A percentile compares a stretch with the other conserved stretches of the same genome.
Evolutionary conservation across 2,329 filamentous ascomycete genomes (phyloP).

Genomic region (Waltergamsia citrina): DNA sequence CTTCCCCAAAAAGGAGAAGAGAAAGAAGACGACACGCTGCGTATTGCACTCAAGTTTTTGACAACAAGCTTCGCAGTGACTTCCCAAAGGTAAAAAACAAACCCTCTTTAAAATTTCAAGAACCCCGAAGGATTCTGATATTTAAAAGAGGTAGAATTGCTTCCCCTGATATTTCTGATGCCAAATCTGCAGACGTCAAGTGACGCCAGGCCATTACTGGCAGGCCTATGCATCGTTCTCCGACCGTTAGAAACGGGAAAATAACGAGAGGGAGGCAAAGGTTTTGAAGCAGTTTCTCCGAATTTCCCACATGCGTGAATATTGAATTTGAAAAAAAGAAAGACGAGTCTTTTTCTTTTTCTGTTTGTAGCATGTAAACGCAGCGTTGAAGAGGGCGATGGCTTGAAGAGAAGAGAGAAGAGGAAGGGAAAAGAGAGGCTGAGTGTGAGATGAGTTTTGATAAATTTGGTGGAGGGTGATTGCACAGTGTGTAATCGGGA

Average conservation of each 20-base stretch:
- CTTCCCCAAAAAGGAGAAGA: conserved; percentile 11
- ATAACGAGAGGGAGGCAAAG: conserved; percentile 13
- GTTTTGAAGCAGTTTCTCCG: conserved; percentile 83
- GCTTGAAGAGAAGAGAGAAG: conserved; percentile 35
- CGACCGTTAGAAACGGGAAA: conserved; percentile 7
- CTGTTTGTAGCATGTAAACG: conserved; percentile 90
- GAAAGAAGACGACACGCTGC: conserved; percentile 49
- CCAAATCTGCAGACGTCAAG: conserved; percentile 64
- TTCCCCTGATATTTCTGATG: conserved; percentile 89
- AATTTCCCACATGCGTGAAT: conserved; percentile 86
- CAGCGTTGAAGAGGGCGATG: conserved; percentile 83
- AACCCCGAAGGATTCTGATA: too few species aligned
- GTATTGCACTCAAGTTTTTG: conserved; percentile 84
- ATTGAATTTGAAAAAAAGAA: conserved; percentile 11
- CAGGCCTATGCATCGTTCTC: conserved; percentile 41
- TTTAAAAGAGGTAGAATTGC: too few species aligned
- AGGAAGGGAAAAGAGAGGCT: not conserved
- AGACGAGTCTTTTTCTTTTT: conserved; percentile 27
- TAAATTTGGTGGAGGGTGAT: not conserved
- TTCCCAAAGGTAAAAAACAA: conserved; percentile 66
- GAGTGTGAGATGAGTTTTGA: not conserved
- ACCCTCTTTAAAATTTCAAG: not conserved
- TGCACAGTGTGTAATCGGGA: too few species aligned
- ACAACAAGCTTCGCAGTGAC: conserved; percentile 89
- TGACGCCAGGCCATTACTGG: conserved; percentile 84